A percentile compares a stretch with the other conserved stretches of the same genome.
Conservation (phyloP, 192 early-diverging fungal species). For the Chytriomyces sp. region DNA sequence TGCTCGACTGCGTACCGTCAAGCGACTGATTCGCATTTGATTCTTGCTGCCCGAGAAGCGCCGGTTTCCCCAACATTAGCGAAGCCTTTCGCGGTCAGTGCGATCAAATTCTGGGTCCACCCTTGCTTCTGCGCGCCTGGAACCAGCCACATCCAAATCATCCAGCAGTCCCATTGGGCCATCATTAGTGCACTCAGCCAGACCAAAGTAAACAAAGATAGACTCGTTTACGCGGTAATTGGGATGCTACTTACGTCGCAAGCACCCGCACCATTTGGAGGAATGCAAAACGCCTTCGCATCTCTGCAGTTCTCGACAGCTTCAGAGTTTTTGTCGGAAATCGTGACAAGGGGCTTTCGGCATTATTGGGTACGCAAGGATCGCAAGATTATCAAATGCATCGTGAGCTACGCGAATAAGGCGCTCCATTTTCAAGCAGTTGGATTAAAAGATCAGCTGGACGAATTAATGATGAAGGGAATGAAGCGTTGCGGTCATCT, state of each 20-base stretch:
- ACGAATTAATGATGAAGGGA: conserved; percentile 12
- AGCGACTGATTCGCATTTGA: no score
- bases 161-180: neutral
- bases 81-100: no score
- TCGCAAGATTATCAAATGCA: neutral
- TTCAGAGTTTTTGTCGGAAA: neutral
- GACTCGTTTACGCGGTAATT: neutral
- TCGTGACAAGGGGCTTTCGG: neutral
- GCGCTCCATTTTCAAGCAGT: neutral
- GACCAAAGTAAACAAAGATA: neutral
- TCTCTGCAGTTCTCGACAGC: neutral
- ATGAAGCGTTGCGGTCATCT: conserved; percentile 7
- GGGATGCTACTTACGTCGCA: neutral
- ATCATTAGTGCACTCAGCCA: neutral
- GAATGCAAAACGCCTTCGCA: neutral
- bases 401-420: neutral
- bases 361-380: neutral
- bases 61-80: no score
- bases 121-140: neutral
- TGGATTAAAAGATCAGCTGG: neutral
- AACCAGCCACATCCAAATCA: neutral
- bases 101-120: no score
- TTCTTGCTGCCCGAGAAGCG: no score
- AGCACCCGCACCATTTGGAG: conserved; percentile 2
- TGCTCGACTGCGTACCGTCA: no score